These are phyloP conservation scores for Jatropha curcas DNA, from an alignment of 345 rosid genomes.

Conservation along the genomic window DNA sequence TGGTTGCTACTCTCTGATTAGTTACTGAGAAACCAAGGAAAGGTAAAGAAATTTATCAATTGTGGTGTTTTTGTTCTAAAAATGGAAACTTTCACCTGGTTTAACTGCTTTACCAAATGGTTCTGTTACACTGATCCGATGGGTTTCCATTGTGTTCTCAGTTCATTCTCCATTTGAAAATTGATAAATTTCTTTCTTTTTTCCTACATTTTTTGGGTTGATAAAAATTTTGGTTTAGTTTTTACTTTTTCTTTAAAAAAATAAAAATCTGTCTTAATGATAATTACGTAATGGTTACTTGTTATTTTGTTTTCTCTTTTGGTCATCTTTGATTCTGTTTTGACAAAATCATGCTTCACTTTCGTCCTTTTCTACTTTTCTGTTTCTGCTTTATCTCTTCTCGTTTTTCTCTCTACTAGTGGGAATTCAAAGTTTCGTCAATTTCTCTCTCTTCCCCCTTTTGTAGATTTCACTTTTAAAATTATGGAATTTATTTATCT, in stretches of 20 bases:
- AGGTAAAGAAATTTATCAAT: neutral
- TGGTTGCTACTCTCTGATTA: neutral
- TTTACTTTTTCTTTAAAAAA: neutral
- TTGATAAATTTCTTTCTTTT: neutral
- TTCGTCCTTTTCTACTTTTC: slow-evolving; percentile 49
- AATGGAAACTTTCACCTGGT: neutral
- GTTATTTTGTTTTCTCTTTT: slow-evolving; percentile 17
- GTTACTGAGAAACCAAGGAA: neutral
- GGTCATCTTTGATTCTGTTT: slow-evolving; percentile 31
- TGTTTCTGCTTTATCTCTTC: slow-evolving; percentile 36
- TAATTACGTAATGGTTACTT: slow-evolving; percentile 29
- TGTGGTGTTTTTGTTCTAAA: neutral
- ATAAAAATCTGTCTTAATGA: neutral
- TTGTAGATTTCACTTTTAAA: neutral
- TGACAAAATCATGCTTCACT: slow-evolving; percentile 44
- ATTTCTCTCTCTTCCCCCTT: slow-evolving; percentile 9
- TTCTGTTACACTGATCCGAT: neutral
- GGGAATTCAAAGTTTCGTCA: slow-evolving; percentile 36
- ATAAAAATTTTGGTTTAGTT: neutral
- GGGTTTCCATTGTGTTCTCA: neutral
- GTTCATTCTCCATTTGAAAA: no score
- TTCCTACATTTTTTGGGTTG: slow-evolving; percentile 1
- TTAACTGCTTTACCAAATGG: neutral
- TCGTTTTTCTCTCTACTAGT: slow-evolving; percentile 31
- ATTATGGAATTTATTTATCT: neutral